Evolutionary conservation across 83 land plant genomes (phyloP).

Genomic region (Diphasiastrum complanatum): DNA sequence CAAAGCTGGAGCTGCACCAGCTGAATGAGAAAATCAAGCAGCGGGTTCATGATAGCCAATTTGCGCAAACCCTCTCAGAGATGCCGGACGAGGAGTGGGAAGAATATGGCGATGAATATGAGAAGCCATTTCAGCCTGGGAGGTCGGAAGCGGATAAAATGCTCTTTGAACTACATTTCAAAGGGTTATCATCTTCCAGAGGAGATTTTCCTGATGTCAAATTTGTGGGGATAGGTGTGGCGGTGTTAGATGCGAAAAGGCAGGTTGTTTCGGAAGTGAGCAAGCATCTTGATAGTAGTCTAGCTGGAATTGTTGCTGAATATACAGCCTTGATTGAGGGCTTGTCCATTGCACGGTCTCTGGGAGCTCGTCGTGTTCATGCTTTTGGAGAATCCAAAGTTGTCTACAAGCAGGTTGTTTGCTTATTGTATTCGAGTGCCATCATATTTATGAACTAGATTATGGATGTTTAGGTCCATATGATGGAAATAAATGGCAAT

Average conservation of each 20-base stretch:
- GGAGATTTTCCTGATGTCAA: slow-evolving; percentile 1
- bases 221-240: slow-evolving; percentile 4
- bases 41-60: no score
- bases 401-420: slow-evolving; percentile 17
- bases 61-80: no score
- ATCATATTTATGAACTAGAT: no score
- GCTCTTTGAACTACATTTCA: neutral
- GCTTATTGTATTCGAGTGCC: no score
- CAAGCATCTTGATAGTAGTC: neutral
- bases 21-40: no score
- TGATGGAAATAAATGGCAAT: no score
- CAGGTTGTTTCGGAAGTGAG: neutral
- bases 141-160: no score
- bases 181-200: neutral
- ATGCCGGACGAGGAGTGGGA: no score
- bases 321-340: slow-evolving; percentile 17
- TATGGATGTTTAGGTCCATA: no score
- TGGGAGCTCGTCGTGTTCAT: neutral
- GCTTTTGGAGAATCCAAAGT: slow-evolving; percentile 7
- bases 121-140: no score
- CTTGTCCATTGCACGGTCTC: neutral
- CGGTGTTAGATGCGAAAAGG: slow-evolving; percentile 1
- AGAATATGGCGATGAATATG: no score
- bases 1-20: no score
- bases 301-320: slow-evolving; percentile 6